Evolutionary conservation across 1,284 basidiomycete genomes (phyloP).

Genomic region (Chalciporus piperatoides): DNA sequence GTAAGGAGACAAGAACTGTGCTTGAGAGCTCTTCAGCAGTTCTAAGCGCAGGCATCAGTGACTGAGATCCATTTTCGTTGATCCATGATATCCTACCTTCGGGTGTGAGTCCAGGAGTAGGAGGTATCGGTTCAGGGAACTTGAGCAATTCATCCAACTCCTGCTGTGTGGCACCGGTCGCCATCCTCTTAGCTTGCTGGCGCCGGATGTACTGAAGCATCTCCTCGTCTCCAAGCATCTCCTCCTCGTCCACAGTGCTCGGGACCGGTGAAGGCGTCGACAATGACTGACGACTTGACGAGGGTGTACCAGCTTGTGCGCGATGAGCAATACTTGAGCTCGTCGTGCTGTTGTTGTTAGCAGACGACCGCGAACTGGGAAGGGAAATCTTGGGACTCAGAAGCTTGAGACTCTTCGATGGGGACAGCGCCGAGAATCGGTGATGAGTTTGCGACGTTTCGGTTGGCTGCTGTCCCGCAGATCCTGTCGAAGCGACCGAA

Average conservation of each 20-base stretch:
- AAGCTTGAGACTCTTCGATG: slow-evolving; percentile 76
- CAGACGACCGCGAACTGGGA: slow-evolving; percentile 52
- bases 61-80: neutral
- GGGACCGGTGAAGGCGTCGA: slow-evolving; percentile 79
- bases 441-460: slow-evolving; percentile 43
- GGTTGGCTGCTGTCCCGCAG: slow-evolving; percentile 39
- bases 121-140: slow-evolving; percentile 87
- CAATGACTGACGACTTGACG: slow-evolving; percentile 69
- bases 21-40: slow-evolving; percentile 58
- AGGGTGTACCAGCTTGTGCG: slow-evolving; percentile 55
- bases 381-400: slow-evolving; percentile 73
- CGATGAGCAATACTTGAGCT: slow-evolving; percentile 49
- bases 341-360: slow-evolving; percentile 37
- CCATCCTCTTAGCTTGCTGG: slow-evolving; percentile 85
- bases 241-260: slow-evolving; percentile 83
- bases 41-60: slow-evolving; percentile 37
- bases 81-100: slow-evolving; percentile 49
- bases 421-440: slow-evolving; percentile 75
- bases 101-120: slow-evolving; percentile 67
- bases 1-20: slow-evolving; percentile 72
- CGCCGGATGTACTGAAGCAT: slow-evolving; percentile 94
- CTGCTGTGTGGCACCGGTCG: slow-evolving; percentile 77
- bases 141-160: slow-evolving; percentile 87
- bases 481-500: slow-evolving; percentile 63
- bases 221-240: slow-evolving; percentile 89